Base-by-base conservation (phyloP, 2,329 filamentous ascomycete genomes). In the Trematosphaeria pertusa region DNA sequence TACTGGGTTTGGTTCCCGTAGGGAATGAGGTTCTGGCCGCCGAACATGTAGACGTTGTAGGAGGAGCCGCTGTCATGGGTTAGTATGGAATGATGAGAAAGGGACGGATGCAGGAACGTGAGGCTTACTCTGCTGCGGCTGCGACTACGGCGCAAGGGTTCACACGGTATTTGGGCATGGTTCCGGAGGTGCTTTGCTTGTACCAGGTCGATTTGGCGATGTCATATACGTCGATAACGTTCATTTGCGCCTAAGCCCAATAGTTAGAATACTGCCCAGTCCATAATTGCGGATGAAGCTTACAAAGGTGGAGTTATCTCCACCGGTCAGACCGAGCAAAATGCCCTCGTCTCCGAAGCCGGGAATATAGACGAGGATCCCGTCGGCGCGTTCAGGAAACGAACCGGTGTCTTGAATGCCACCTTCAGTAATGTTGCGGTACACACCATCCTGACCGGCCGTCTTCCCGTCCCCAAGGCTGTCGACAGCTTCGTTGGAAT, bases 31-130 rank as follows among this genome's bases (percentile, higher is more conserved):
- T 88, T 88, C 64, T 91, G 88, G 0, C 88, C 88, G 10, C 87
- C 88, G 62, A 87, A 91, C 73, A 91, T 81, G 71, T 91, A 90
- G 34, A 92, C 80, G 62, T 91, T 88, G 64, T 89, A 89, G 20
- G 84, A 88, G 14, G 85, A 87, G 7, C 87, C 87, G 61, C 77
- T 77, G 8, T 50, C 11, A 31, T 17, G 48, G 59, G 44, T 41
- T 20, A 33, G 36, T 34, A 37, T 33, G 6, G 20, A 4, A 22
- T 34, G 10, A 19, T 7, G 10, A 33, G 44, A 14, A 14, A 15
- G 4, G 5, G 11, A 17, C 32, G 22, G 15, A 7, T 28, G 24
- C 24, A 28, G 24, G 12, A 28, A 12, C 24, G 8, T n/a, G n/a
- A n/a, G 17, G 49, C 70, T 56, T 64, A 73, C 71, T 89, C 87